Evolutionary conservation across 306 rosid species (phyloP).

Genomic region (Begonia loranthoides): DNA sequence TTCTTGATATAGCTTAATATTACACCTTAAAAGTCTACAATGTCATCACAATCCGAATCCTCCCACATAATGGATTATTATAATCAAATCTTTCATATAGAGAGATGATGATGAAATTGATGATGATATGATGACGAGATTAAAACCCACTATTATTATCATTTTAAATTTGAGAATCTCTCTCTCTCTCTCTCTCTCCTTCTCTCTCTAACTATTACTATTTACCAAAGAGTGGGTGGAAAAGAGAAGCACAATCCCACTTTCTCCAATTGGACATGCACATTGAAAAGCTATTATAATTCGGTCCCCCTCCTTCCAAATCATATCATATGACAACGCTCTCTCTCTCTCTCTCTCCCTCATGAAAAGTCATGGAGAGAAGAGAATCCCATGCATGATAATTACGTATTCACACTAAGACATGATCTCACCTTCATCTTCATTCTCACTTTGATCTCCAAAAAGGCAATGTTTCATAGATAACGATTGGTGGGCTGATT

Average conservation of each 20-base stretch:
- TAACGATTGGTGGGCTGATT: too few relatives aligned
- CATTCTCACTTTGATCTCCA: too few relatives aligned
- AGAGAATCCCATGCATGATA: conserved; percentile 1
- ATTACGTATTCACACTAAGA: background rate
- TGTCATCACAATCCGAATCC: too few relatives aligned
- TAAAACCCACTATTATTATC: background rate
- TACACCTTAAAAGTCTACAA: too few relatives aligned
- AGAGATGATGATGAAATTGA: background rate
- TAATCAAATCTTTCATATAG: too few relatives aligned
- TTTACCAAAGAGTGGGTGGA: background rate
- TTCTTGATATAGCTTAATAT: too few relatives aligned
- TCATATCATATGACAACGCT: background rate
- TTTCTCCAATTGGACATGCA: conserved; percentile 1
- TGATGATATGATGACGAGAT: background rate
- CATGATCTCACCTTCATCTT: background rate
- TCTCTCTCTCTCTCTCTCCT: too few relatives aligned
- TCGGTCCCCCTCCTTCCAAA: background rate
- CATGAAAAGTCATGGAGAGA: background rate
- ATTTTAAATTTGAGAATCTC: too few relatives aligned
- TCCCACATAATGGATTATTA: too few relatives aligned
- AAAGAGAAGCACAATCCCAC: background rate
- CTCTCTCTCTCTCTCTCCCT: background rate
- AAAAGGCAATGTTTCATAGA: too few relatives aligned
- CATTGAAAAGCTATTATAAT: background rate
- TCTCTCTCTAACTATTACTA: background rate